Conservation (phyloP, 345 rosid species). For the Camelina sativa region DNA sequence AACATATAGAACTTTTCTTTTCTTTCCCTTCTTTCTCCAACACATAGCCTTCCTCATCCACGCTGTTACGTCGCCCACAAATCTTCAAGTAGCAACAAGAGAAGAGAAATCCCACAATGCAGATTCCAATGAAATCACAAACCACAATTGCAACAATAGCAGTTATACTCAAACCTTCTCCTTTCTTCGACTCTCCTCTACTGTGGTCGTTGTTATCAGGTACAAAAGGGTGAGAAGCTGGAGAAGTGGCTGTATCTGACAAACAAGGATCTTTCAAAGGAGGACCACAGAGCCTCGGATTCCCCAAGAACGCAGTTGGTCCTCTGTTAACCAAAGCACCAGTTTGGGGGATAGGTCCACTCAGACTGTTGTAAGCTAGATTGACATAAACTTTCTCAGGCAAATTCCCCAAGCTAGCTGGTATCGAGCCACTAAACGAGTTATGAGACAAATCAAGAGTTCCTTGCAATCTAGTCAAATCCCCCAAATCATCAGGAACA, state of each 20-base stretch:
- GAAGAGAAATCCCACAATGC: conserved; percentile 81
- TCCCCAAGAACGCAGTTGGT: conserved; percentile 88
- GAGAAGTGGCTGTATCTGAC: conserved; percentile 49
- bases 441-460: conserved; percentile 95
- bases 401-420: conserved; percentile 79
- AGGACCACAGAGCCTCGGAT: conserved; percentile 88
- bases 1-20: conserved; percentile 68
- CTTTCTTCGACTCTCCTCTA: conserved; percentile 48
- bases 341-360: conserved; percentile 90
- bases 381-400: conserved; percentile 97
- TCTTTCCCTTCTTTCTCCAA: conserved; percentile 69
- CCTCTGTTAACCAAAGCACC: conserved; percentile 92
- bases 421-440: conserved; percentile 71
- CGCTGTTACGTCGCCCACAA: conserved; percentile 50
- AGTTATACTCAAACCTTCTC: conserved; percentile 63
- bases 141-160: conserved; percentile 69
- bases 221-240: conserved; percentile 67
- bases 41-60: conserved; percentile 58
- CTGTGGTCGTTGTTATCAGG: conserved; percentile 52
- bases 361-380: conserved; percentile 77
- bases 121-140: conserved; percentile 85
- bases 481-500: conserved; percentile 74
- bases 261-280: conserved; percentile 84
- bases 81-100: conserved; percentile 75
- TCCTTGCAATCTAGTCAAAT: conserved; percentile 84